Conservation (phyloP, 2,329 filamentous ascomycete genomes). For the Apiospora malaysiana region DNA sequence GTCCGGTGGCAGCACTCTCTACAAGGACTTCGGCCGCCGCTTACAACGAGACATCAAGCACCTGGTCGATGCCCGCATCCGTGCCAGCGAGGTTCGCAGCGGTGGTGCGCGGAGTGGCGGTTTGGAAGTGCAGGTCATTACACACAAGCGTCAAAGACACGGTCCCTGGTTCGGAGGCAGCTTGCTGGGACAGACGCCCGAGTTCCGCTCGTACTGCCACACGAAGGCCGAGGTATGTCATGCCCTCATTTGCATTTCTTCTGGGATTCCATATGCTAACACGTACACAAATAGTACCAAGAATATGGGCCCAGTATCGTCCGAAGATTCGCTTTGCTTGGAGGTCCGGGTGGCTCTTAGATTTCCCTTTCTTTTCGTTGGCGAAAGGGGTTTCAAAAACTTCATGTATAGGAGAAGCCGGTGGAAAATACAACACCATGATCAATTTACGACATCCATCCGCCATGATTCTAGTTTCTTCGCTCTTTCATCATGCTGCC, state of each 20-base stretch:
- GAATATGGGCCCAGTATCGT: conserved; percentile 97
- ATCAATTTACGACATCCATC: conserved; percentile 9
- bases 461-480: not conserved
- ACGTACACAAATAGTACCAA: conserved; percentile 69
- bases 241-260: not conserved
- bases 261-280: not conserved
- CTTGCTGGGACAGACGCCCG: conserved; percentile 93
- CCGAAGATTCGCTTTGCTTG: conserved; percentile 89
- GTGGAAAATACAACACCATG: conserved; percentile 13
- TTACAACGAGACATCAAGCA: conserved; percentile 98
- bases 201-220: conserved; percentile 98
- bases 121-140: conserved; percentile 94
- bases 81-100: conserved; percentile 88
- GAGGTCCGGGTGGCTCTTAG: conserved; percentile 84
- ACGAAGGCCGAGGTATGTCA: conserved; percentile 75
- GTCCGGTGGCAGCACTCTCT: conserved; percentile 94
- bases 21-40: conserved; percentile 96
- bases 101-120: conserved; percentile 93
- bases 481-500: not conserved
- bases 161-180: conserved; percentile 99
- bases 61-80: conserved; percentile 90
- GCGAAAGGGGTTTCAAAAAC: not conserved
- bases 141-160: conserved; percentile 95
- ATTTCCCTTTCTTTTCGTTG: conserved; percentile 5
- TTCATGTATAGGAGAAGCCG: conserved; percentile 17